Conservation (phyloP, 306 rosid genomes). For the Pyrus bretschneideri region DNA sequence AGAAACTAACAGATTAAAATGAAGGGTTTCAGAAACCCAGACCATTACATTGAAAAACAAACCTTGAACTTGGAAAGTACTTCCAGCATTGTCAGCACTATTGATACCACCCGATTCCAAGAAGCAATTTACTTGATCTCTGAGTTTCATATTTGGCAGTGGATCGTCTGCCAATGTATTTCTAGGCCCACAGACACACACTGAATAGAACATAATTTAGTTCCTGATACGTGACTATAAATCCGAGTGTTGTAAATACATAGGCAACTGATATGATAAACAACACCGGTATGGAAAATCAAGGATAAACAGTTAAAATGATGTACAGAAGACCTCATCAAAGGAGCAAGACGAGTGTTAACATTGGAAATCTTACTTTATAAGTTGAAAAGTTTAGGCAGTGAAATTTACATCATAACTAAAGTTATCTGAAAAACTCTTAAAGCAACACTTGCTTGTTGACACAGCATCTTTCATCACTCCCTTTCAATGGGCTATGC, state of each 20-base stretch:
- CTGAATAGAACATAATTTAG: conserved; percentile 61
- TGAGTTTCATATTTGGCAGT: conserved; percentile 80
- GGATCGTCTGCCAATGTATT: conserved; percentile 91
- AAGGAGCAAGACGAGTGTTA: background rate
- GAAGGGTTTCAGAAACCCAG: background rate
- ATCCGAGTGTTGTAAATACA: background rate
- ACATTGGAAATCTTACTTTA: too few relatives aligned
- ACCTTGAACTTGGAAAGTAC: conserved; percentile 87
- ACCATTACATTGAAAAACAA: conserved; percentile 17
- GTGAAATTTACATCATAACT: conserved; percentile 11
- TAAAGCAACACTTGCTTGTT: conserved; percentile 95
- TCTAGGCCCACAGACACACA: conserved; percentile 74
- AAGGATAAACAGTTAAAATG: background rate
- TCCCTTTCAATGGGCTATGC: conserved; percentile 67
- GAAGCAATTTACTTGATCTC: conserved; percentile 83
- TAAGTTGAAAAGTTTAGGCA: background rate
- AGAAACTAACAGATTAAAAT: background rate
- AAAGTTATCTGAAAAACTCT: conserved; percentile 90
- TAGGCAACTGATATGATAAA: background rate
- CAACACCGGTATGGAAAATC: background rate
- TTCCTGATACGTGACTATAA: conserved; percentile 66
- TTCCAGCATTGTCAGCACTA: conserved; percentile 92
- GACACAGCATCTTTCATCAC: conserved; percentile 97
- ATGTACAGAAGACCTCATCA: background rate
- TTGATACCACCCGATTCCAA: conserved; percentile 89